phyloP scores from a whole-genome alignment of 768 basidiomycete genomes.

The Rhizopogon sp. region DNA sequence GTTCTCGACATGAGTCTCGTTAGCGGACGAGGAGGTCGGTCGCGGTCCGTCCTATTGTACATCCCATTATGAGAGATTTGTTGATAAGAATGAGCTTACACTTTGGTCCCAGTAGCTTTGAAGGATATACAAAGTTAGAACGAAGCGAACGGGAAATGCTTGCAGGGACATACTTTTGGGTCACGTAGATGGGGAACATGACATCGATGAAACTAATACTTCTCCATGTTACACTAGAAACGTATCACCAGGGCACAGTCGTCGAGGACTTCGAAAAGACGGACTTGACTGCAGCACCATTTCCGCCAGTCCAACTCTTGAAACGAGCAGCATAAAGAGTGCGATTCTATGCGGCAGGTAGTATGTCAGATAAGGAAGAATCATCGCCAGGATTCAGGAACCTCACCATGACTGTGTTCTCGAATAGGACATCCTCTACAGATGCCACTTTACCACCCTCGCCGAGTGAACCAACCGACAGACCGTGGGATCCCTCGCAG shows the following conservation, averaged over 20 bases:
- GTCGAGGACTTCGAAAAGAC: conserved; percentile 4
- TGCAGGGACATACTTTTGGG: conserved; percentile 48
- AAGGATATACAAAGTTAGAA: not conserved
- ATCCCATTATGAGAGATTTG: not conserved
- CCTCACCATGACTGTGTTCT: conserved; percentile 40
- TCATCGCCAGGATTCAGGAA: not conserved
- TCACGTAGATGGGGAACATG: conserved; percentile 55
- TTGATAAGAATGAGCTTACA: conserved; percentile 23
- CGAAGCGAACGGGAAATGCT: not conserved
- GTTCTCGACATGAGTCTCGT: conserved; percentile 53
- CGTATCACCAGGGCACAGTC: not conserved
- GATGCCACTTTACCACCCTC: conserved; percentile 40
- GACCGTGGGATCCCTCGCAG: conserved; percentile 55
- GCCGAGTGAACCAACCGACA: conserved; percentile 50
- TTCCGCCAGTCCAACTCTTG: conserved; percentile 65
- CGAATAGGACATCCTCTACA: conserved; percentile 54
- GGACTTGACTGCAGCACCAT: conserved; percentile 52
- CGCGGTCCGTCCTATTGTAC: conserved; percentile 30
- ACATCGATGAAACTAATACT: conserved; percentile 51
- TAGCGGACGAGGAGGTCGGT: conserved; percentile 39
- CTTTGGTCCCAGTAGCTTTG: conserved; percentile 60
- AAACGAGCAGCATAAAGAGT: conserved; percentile 57
- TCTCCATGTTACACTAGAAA: conserved; percentile 49
- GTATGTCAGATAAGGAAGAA: not conserved
- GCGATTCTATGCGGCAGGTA: conserved; percentile 32